Conservation (phyloP, 208 protist species). For the Angomonas ambiguus region DNA sequence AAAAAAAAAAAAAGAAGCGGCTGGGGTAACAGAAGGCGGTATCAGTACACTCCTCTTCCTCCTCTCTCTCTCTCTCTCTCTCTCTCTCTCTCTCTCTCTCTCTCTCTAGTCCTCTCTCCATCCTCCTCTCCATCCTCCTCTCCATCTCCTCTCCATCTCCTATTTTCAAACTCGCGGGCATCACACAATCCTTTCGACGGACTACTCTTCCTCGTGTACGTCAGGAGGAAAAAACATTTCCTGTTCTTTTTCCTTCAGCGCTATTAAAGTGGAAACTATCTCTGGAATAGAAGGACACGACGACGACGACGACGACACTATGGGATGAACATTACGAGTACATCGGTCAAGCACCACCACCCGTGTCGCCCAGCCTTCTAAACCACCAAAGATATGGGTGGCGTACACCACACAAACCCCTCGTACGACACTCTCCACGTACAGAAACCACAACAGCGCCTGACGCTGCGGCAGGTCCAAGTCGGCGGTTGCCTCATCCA, state of each 20-base stretch:
- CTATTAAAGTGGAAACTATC: no score
- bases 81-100: no score
- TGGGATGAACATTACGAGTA: constrained; percentile 17
- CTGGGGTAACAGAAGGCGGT: neutral
- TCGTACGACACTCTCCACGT: constrained; percentile 65
- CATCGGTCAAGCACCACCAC: constrained; percentile 69
- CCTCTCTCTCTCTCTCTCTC: no score
- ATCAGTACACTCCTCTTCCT: no score
- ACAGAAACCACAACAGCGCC: constrained; percentile 76
- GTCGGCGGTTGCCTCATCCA: constrained; percentile 91
- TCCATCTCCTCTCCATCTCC: constrained; percentile 4
- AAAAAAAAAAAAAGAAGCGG: constrained; percentile 1
- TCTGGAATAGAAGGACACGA: no score
- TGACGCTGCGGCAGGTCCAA: constrained; percentile 87
- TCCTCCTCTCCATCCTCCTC: neutral
- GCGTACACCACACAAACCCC: constrained; percentile 87
- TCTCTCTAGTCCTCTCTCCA: neutral
- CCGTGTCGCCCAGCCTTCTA: constrained; percentile 76
- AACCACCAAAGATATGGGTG: constrained; percentile 91
- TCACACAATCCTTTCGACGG: no score
- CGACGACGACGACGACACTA: constrained; percentile 24
- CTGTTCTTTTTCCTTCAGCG: constrained; percentile 43
- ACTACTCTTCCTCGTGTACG: no score
- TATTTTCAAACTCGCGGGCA: no score
- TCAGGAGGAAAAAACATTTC: no score